Percentiles rank a stretch among this genome's conserved stretches.
phyloP scores from a whole-genome alignment of 257 asterid genomes.

The Verbascum thapsus region DNA sequence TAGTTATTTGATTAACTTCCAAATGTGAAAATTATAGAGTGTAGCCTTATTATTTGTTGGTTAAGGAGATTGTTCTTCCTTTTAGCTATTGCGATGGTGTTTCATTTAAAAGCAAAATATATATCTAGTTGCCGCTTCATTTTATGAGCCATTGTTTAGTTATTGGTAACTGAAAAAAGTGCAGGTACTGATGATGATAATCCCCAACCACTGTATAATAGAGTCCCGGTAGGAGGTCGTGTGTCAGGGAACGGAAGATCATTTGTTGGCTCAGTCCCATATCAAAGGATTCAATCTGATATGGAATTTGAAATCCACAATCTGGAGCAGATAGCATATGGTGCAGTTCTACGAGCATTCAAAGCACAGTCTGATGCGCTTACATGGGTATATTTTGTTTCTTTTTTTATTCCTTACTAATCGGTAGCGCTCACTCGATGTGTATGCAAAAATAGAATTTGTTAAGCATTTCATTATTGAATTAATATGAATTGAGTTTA shows the following conservation, averaged over 20 bases:
- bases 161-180: conserved; percentile 29
- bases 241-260: conserved; percentile 56
- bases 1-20: background rate
- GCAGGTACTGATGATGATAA: conserved; percentile 61
- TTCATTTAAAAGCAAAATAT: no score
- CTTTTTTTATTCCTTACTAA: conserved; percentile 18
- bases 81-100: conserved; percentile 9
- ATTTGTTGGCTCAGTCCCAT: conserved; percentile 45
- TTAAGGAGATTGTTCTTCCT: background rate
- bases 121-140: background rate
- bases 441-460: no score
- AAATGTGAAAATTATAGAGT: conserved; percentile 4
- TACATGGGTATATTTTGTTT: conserved; percentile 69
- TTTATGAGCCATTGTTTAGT: conserved; percentile 18
- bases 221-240: conserved; percentile 47
- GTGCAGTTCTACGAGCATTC: conserved; percentile 92
- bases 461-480: no score
- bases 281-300: conserved; percentile 59
- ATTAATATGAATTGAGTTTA: no score
- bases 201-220: conserved; percentile 47
- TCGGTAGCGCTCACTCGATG: no score
- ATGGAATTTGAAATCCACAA: conserved; percentile 89
- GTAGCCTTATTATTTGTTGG: background rate
- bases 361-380: conserved; percentile 99
- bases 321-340: conserved; percentile 95